phyloP scores from a whole-genome alignment of 208 protist genomes.

The Acanthamoeba castellanii region DNA sequence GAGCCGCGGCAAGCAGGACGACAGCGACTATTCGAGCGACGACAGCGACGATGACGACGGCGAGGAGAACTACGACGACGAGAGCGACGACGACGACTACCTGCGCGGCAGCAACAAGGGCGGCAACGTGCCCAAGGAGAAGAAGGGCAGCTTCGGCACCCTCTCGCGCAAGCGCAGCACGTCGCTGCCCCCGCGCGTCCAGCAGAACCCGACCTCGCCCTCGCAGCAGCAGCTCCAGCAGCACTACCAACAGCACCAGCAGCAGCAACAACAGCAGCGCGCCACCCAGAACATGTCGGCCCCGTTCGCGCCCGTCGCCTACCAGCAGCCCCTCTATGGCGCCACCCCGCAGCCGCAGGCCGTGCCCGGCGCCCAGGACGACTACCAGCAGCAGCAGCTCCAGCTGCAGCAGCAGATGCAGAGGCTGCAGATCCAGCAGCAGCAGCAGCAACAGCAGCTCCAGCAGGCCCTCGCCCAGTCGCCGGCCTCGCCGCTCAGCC shows the following conservation, averaged over 20 bases:
- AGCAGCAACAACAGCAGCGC: conserved; percentile 67
- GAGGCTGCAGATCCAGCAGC: too few relatives aligned
- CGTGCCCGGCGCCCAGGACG: neutral
- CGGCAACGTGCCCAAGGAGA: conserved; percentile 47
- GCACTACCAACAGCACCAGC: conserved; percentile 18
- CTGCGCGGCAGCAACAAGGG: neutral
- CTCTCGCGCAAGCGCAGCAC: conserved; percentile 19
- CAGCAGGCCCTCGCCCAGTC: conserved; percentile 37
- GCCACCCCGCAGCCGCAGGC: conserved; percentile 29
- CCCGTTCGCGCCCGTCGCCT: conserved; percentile 25
- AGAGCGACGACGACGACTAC: neutral
- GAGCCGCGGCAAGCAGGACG: conserved; percentile 3
- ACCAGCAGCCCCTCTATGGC: conserved; percentile 36
- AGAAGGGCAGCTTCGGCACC: conserved; percentile 13
- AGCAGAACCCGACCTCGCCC: neutral
- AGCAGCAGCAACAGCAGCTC: conserved; percentile 48
- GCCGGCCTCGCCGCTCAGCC: neutral
- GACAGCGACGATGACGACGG: conserved; percentile 26
- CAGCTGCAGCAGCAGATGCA: conserved; percentile 25
- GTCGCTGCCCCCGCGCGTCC: neutral
- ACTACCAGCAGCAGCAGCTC: conserved; percentile 61
- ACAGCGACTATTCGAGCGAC: conserved; percentile 44
- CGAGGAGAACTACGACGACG: neutral
- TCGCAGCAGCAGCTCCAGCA: conserved; percentile 11
- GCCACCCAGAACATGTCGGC: conserved; percentile 18